Percentiles rank a stretch among this genome's conserved stretches.
phyloP scores from a whole-genome alignment of 2,329 filamentous ascomycete genomes.

The Ophiocordyceps camponoti-leonardi region DNA sequence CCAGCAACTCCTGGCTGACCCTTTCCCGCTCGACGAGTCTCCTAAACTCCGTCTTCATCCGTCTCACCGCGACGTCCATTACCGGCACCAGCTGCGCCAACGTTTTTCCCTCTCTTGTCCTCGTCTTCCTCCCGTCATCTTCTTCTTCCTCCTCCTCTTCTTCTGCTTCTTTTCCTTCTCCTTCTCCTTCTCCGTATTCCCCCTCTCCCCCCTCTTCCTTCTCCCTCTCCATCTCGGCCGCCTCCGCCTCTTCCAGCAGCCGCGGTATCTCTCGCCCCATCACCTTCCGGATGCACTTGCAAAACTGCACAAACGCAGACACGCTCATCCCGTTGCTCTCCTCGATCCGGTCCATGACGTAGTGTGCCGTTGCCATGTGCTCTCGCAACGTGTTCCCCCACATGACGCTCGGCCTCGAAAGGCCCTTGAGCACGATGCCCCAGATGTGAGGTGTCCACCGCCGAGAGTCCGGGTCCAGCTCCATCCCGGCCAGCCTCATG shows the following conservation, averaged over 20 bases:
- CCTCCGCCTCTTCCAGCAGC: conserved; percentile 6
- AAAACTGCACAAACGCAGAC: conserved; percentile 6
- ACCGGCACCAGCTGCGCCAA: conserved; percentile 1
- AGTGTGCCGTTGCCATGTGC: conserved; percentile 13
- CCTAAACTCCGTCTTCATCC: conserved; percentile 12
- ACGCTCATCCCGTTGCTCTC: conserved; percentile 7
- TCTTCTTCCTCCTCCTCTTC: not conserved
- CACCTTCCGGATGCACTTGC: conserved; percentile 7
- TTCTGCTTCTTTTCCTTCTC: not conserved
- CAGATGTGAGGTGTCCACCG: conserved; percentile 15
- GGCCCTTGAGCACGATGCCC: conserved; percentile 15
- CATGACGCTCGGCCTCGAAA: conserved; percentile 12
- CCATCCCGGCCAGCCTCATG: conserved; percentile 11
- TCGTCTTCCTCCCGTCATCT: not conserved
- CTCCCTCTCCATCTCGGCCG: conserved; percentile 2
- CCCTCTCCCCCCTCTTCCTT: conserved; percentile 3
- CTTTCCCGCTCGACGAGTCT: conserved; percentile 10
- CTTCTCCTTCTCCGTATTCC: conserved; percentile 1
- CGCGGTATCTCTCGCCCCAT: conserved; percentile 8
- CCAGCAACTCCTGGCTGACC: conserved; percentile 5
- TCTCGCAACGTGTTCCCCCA: conserved; percentile 11
- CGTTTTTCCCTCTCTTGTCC: not conserved
- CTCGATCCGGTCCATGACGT: conserved; percentile 13
- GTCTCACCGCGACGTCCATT: conserved; percentile 6
- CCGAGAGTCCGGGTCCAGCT: conserved; percentile 7